Percentiles rank a stretch among this genome's conserved stretches.
These are phyloP conservation scores for Torrubiellomyces zombiae DNA, from an alignment of 2,329 filamentous ascomycete genomes.

Conservation along the genomic window DNA sequence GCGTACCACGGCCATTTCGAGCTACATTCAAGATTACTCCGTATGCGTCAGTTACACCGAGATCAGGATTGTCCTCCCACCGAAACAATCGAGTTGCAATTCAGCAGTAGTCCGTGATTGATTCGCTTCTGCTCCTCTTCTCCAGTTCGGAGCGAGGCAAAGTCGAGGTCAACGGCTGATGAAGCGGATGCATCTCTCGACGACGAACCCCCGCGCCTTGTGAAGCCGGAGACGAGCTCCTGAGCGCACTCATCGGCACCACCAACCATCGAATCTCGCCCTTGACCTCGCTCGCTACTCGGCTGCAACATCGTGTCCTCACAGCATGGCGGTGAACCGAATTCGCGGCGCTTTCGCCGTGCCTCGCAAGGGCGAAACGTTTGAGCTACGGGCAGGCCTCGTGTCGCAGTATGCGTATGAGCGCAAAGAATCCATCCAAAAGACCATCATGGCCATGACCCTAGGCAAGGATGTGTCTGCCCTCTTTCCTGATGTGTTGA, in stretches of 20 bases:
- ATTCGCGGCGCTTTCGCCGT: conserved; percentile 86
- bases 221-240: too few relatives aligned
- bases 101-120: too few relatives aligned
- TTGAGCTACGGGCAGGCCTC: conserved; percentile 85
- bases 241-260: not conserved
- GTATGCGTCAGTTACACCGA: too few relatives aligned
- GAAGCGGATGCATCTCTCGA: too few relatives aligned
- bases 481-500: conserved; percentile 90
- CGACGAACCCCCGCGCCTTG: too few relatives aligned
- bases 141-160: too few relatives aligned
- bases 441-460: conserved; percentile 99
- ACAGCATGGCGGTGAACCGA: conserved; percentile 88
- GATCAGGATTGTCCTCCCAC: too few relatives aligned
- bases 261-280: conserved; percentile 7
- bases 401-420: conserved; percentile 99
- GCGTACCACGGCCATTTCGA: too few relatives aligned
- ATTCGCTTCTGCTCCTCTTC: too few relatives aligned
- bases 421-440: conserved; percentile 96
- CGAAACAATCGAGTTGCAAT: too few relatives aligned
- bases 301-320: conserved; percentile 6
- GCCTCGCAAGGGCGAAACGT: conserved; percentile 93
- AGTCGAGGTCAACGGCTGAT: too few relatives aligned
- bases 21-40: too few relatives aligned
- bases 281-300: conserved; percentile 9
- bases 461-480: conserved; percentile 96